Percentiles rank a stretch among this genome's conserved stretches.
Evolutionary conservation across 2,329 filamentous ascomycete genomes (phyloP).

Genomic region (Didymella segeticola): DNA sequence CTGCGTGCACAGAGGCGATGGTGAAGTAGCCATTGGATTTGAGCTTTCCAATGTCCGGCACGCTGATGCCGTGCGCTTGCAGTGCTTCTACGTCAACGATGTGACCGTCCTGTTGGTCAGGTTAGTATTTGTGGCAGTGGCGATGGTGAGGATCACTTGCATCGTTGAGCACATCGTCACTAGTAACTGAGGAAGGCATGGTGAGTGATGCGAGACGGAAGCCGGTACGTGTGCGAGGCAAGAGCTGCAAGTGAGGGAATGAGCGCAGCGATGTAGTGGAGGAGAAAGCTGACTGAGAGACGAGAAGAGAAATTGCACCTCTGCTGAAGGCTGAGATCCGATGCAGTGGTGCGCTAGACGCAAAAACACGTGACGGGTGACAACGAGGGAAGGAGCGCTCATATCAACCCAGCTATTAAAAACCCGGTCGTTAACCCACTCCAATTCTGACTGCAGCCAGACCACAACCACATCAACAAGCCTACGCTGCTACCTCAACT

Average conservation of each 20-base stretch:
- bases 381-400: conserved; percentile 22
- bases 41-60: conserved; percentile 70
- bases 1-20: conserved; percentile 65
- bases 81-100: conserved; percentile 72
- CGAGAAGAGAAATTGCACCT: conserved; percentile 13
- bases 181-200: conserved; percentile 57
- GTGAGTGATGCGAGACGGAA: conserved; percentile 1
- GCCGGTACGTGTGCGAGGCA: background rate
- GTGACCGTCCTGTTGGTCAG: conserved; percentile 53
- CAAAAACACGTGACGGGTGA: conserved; percentile 24
- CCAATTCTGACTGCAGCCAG: no score
- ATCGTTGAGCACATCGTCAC: conserved; percentile 60
- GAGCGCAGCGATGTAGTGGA: background rate
- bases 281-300: background rate
- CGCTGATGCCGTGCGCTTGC: conserved; percentile 70
- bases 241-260: conserved; percentile 13
- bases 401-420: background rate
- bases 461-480: background rate
- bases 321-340: conserved; percentile 1
- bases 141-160: conserved; percentile 37
- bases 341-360: conserved; percentile 21
- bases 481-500: background rate
- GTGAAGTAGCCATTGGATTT: conserved; percentile 69
- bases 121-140: background rate
- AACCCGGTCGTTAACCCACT: background rate